These are phyloP conservation scores for Xylariaceae sp. DNA, from an alignment of 2,329 filamentous ascomycete genomes.

Conservation along the genomic window DNA sequence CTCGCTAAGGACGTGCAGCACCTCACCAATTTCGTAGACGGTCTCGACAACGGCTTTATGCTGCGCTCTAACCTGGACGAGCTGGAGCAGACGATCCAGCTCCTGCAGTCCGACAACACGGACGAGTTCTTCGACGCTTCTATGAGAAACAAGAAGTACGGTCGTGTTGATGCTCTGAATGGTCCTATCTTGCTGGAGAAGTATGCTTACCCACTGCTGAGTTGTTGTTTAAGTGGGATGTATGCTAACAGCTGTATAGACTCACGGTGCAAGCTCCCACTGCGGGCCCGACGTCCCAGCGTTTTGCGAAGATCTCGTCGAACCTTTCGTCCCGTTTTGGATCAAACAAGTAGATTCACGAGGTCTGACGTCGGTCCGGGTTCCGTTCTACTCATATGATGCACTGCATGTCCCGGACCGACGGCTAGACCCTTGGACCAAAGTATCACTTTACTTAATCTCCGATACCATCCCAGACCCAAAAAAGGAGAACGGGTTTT, in stretches of 20 bases:
- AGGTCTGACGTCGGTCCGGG: background rate
- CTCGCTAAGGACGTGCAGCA: conserved; percentile 80
- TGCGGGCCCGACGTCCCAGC: conserved; percentile 55
- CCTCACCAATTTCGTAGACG: conserved; percentile 79
- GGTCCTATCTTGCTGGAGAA: conserved; percentile 90
- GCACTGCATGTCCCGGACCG: background rate
- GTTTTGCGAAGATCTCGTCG: conserved; percentile 66
- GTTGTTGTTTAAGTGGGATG: too few species aligned
- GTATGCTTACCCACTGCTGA: conserved; percentile 40
- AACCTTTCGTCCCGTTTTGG: conserved; percentile 70
- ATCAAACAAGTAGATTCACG: conserved; percentile 38
- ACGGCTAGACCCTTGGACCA: background rate
- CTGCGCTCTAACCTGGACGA: conserved; percentile 86
- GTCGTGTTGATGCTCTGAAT: conserved; percentile 84
- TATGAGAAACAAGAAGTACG: conserved; percentile 86
- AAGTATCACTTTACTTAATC: conserved; percentile 13
- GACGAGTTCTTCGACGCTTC: conserved; percentile 96
- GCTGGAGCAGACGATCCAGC: conserved; percentile 81
- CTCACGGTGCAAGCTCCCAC: conserved; percentile 59
- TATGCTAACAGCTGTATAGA: conserved; percentile 38
- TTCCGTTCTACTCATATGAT: background rate
- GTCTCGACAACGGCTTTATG: conserved; percentile 78
- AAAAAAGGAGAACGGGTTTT: background rate
- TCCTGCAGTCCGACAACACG: conserved; percentile 84
- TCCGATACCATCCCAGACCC: background rate